Conservation (phyloP, 176 grass and related monocot species). For the Aegilops speltoides region DNA sequence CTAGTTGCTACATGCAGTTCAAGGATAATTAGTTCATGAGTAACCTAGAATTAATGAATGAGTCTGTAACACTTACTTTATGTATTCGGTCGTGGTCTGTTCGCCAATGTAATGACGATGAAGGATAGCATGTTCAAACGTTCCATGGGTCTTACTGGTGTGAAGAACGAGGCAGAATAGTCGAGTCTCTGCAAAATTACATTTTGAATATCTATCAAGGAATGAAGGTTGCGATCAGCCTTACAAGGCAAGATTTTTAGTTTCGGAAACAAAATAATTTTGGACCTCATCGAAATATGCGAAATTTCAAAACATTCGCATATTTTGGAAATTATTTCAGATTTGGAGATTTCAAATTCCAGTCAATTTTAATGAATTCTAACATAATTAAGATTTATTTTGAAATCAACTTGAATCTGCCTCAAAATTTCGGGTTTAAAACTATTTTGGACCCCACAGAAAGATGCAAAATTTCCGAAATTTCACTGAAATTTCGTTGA, state of each 20-base stretch:
- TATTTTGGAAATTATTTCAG: too few species aligned
- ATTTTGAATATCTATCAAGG: background rate
- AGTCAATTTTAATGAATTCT: too few species aligned
- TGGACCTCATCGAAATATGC: too few species aligned
- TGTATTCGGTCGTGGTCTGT: background rate
- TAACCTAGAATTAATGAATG: background rate
- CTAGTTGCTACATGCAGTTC: background rate
- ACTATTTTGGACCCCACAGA: too few species aligned
- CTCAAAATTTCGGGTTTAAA: too few species aligned
- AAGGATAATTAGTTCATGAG: background rate
- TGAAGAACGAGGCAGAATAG: background rate
- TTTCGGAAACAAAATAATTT: too few species aligned
- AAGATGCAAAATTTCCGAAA: too few species aligned
- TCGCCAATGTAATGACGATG: background rate
- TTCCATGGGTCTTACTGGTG: background rate
- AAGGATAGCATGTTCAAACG: constrained; percentile 6
- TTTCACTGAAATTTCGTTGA: too few species aligned
- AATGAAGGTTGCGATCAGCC: background rate
- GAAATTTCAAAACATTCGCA: too few species aligned
- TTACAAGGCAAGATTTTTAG: background rate
- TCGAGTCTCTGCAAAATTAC: background rate
- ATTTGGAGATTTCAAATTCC: too few species aligned
- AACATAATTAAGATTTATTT: too few species aligned
- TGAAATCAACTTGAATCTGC: too few species aligned
- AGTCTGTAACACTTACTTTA: constrained; percentile 1